Percentiles rank a stretch among this genome's conserved stretches.
Evolutionary conservation across 2,329 filamentous ascomycete species (phyloP).

Genomic region (Bisporella sp.): DNA sequence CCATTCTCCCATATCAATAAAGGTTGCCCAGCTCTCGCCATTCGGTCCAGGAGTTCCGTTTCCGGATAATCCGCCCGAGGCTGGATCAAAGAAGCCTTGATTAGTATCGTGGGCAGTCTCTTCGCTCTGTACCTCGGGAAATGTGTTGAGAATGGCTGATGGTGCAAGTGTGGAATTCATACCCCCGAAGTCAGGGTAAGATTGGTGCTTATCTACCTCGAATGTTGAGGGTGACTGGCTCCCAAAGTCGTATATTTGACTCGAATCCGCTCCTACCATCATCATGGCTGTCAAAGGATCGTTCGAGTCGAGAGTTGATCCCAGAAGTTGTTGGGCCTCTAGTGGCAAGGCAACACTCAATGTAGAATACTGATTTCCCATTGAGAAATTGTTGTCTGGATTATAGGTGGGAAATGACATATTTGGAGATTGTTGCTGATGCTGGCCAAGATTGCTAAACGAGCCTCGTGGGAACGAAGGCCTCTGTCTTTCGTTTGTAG

Average conservation of each 20-base stretch:
- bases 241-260: not conserved
- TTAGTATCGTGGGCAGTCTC: not conserved
- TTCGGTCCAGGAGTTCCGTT: slow-evolving; percentile 8
- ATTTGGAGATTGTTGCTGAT: not conserved
- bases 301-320: slow-evolving; percentile 35
- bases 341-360: not conserved
- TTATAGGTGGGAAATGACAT: slow-evolving; percentile 23
- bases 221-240: slow-evolving; percentile 15
- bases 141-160: not conserved
- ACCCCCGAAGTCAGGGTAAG: slow-evolving; percentile 2
- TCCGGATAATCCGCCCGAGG: not conserved
- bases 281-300: slow-evolving; percentile 38
- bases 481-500: slow-evolving; percentile 13
- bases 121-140: not conserved
- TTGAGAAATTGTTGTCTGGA: not conserved
- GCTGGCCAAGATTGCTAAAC: not conserved
- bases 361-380: not conserved
- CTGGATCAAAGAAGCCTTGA: slow-evolving; percentile 12
- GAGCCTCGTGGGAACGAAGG: slow-evolving; percentile 19
- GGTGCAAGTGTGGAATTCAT: slow-evolving; percentile 18
- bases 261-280: slow-evolving; percentile 31
- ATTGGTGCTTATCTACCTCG: not conserved
- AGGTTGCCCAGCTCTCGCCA: slow-evolving; percentile 7
- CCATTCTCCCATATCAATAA: slow-evolving; percentile 9
- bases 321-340: slow-evolving; percentile 31